phyloP scores from a whole-genome alignment of 805 yeast species.

The Saccharomycopsis synnaedendra region DNA sequence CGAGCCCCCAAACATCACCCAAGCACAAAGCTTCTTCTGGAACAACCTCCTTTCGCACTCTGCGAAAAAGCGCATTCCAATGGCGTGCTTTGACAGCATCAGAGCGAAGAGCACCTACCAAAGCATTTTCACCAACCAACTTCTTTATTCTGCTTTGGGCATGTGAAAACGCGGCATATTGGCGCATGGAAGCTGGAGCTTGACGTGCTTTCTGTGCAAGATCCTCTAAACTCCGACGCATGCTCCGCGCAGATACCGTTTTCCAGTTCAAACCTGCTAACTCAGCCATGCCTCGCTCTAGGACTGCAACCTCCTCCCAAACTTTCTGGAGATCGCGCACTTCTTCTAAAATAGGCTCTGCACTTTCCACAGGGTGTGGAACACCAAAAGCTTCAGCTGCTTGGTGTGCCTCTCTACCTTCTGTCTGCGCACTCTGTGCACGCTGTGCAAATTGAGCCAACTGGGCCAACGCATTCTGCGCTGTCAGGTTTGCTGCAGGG shows the following conservation, averaged over 20 bases:
- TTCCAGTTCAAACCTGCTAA: slow-evolving; percentile 30
- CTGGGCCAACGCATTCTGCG: slow-evolving; percentile 32
- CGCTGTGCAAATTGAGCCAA: slow-evolving; percentile 25
- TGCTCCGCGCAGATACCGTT: slow-evolving; percentile 29
- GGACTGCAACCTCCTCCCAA: slow-evolving; percentile 48
- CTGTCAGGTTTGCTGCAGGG: slow-evolving; percentile 32
- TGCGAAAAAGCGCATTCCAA: slow-evolving; percentile 40
- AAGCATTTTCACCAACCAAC: slow-evolving; percentile 27
- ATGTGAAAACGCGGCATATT: slow-evolving; percentile 56
- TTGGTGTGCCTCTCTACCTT: slow-evolving; percentile 19
- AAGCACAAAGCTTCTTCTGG: slow-evolving; percentile 28
- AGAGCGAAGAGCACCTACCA: slow-evolving; percentile 37
- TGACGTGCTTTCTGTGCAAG: slow-evolving; percentile 33
- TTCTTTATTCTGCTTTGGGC: slow-evolving; percentile 36
- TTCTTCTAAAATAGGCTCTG: slow-evolving; percentile 33
- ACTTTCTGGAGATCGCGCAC: slow-evolving; percentile 44
- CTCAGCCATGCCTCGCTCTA: slow-evolving; percentile 36
- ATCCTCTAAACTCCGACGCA: slow-evolving; percentile 40
- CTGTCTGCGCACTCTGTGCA: slow-evolving; percentile 5
- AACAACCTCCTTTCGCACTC: slow-evolving; percentile 20
- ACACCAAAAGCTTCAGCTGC: slow-evolving; percentile 26
- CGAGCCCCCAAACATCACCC: slow-evolving; percentile 51
- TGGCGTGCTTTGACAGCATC: slow-evolving; percentile 55
- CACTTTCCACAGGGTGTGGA: slow-evolving; percentile 23
- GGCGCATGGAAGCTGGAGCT: slow-evolving; percentile 49